Evolutionary conservation across 176 grass and related monocot species (phyloP).

Genomic region (Avena eriantha): DNA sequence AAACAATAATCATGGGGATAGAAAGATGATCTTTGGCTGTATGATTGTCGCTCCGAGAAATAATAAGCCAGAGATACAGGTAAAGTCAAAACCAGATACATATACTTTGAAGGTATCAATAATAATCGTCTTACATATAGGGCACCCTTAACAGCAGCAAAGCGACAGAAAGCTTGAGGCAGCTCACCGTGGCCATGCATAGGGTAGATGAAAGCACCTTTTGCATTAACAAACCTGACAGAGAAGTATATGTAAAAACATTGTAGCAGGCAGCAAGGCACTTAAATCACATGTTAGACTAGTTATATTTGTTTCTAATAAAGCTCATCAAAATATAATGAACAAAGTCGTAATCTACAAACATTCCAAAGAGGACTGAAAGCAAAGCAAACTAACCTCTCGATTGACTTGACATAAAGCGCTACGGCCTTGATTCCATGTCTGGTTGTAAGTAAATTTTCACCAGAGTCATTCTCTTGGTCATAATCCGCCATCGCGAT

Average conservation of each 20-base stretch:
- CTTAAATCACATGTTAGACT: no score
- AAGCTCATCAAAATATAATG: neutral
- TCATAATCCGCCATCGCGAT: slow-evolving; percentile 84
- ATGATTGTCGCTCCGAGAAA: neutral
- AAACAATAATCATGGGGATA: neutral
- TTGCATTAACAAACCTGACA: slow-evolving; percentile 78
- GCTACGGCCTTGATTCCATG: slow-evolving; percentile 73
- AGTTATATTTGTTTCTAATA: neutral
- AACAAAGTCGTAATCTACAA: neutral
- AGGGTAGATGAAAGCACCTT: slow-evolving; percentile 89
- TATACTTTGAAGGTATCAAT: slow-evolving; percentile 13
- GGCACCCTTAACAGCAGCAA: slow-evolving; percentile 89
- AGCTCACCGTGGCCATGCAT: slow-evolving; percentile 96
- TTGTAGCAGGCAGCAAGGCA: no score
- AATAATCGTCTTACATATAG: slow-evolving; percentile 74
- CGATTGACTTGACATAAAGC: slow-evolving; percentile 74
- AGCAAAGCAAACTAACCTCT: slow-evolving; percentile 54
- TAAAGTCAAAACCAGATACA: neutral
- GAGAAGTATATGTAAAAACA: neutral
- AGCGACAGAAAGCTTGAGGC: slow-evolving; percentile 90
- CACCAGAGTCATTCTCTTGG: slow-evolving; percentile 53
- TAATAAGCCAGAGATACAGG: neutral
- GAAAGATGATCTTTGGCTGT: neutral
- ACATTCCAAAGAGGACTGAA: neutral
- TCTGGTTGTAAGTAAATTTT: slow-evolving; percentile 67